Conservation (phyloP, 2,329 filamentous ascomycete species). For the Annulohypoxylon truncatum region DNA sequence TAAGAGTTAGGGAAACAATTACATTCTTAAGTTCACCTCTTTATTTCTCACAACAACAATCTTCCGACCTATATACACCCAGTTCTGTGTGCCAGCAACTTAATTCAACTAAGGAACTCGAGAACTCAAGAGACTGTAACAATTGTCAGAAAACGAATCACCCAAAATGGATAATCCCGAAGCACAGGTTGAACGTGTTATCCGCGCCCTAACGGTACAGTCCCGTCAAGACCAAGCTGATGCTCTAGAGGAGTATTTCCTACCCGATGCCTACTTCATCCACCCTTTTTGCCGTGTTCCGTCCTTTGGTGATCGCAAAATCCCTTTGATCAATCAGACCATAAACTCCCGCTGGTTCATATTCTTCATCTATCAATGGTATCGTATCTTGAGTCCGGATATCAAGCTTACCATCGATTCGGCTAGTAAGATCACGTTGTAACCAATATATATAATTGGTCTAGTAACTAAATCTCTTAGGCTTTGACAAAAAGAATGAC, state of each 20-base stretch:
- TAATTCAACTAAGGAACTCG: not conserved
- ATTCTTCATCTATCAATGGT: slow-evolving; percentile 80
- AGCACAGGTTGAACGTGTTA: slow-evolving; percentile 72
- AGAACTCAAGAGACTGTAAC: not conserved
- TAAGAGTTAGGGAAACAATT: slow-evolving; percentile 3
- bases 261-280: slow-evolving; percentile 75
- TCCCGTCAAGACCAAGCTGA: slow-evolving; percentile 72
- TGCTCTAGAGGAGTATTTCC: slow-evolving; percentile 78
- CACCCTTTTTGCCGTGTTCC: slow-evolving; percentile 83
- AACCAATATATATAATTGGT: not conserved
- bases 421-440: slow-evolving; percentile 53
- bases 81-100: not conserved
- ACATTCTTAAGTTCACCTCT: slow-evolving; percentile 27
- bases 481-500: slow-evolving; percentile 73
- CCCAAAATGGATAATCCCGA: slow-evolving; percentile 51
- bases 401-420: slow-evolving; percentile 76
- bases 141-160: not conserved
- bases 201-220: slow-evolving; percentile 75
- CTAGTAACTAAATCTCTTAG: slow-evolving; percentile 52
- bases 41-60: not conserved
- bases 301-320: slow-evolving; percentile 56
- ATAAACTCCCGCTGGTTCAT: slow-evolving; percentile 75
- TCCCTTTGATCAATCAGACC: slow-evolving; percentile 54
- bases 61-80: not conserved
- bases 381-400: slow-evolving; percentile 82